Evolutionary conservation across 768 basidiomycete genomes (phyloP).

Genomic region (Lentinula guzmanii): DNA sequence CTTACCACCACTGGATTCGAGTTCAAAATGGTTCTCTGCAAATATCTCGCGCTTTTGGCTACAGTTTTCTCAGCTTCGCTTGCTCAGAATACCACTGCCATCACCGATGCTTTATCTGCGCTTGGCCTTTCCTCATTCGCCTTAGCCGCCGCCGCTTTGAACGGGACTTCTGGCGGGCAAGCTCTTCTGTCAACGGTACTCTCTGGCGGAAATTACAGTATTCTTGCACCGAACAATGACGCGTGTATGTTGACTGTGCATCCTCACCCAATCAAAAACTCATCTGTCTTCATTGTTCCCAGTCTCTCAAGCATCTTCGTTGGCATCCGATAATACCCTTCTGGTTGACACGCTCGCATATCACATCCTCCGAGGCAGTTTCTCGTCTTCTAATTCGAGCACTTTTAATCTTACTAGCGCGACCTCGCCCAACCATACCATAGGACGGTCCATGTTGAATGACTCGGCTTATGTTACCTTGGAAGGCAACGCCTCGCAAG

Average conservation of each 20-base stretch:
- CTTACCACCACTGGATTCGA: too few relatives aligned
- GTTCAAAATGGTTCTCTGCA: too few relatives aligned
- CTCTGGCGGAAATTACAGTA: slow-evolving; percentile 31
- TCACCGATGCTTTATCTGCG: too few relatives aligned
- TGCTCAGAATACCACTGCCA: too few relatives aligned
- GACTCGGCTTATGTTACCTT: slow-evolving; percentile 41
- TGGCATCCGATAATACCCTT: not conserved
- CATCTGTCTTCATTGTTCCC: not conserved
- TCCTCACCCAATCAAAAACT: too few relatives aligned
- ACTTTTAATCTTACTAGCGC: slow-evolving; percentile 26
- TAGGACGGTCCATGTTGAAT: slow-evolving; percentile 61
- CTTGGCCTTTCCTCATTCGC: too few relatives aligned
- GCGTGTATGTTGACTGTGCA: slow-evolving; percentile 28
- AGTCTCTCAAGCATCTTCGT: not conserved
- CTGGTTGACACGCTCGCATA: slow-evolving; percentile 40
- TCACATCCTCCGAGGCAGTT: slow-evolving; percentile 43
- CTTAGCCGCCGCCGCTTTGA: slow-evolving; percentile 11
- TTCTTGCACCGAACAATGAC: slow-evolving; percentile 53
- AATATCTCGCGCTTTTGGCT: too few relatives aligned
- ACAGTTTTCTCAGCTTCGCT: slow-evolving; percentile 13
- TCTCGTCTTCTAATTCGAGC: slow-evolving; percentile 13
- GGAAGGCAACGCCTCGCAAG: slow-evolving; percentile 55
- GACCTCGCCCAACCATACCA: slow-evolving; percentile 48
- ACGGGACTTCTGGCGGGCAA: slow-evolving; percentile 35
- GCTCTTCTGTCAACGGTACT: slow-evolving; percentile 36